A percentile compares a stretch with the other conserved stretches of the same genome.
These are phyloP conservation scores for button mushroom (Agaricus bisporus) DNA, from an alignment of 768 basidiomycete genomes.

Conservation along the genomic window DNA sequence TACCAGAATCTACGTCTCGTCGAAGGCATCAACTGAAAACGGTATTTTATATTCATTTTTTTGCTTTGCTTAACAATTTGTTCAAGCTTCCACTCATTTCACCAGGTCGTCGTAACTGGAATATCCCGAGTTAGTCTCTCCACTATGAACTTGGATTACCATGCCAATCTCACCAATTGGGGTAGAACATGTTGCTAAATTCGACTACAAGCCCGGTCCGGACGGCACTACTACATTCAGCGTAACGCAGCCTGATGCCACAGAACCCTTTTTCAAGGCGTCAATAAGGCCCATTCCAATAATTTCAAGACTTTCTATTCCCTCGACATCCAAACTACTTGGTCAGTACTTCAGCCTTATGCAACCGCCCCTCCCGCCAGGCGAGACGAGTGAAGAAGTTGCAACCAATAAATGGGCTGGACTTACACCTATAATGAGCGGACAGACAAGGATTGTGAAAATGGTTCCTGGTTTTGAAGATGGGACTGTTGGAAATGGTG, in stretches of 20 bases:
- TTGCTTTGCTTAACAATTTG: not conserved
- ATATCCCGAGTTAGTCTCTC: conserved; percentile 24
- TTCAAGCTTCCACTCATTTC: not conserved
- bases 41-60: conserved; percentile 15
- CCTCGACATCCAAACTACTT: conserved; percentile 16
- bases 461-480: conserved; percentile 6
- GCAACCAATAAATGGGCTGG: conserved; percentile 6
- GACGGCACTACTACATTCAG: conserved; percentile 19
- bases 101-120: conserved; percentile 28
- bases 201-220: conserved; percentile 17
- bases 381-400: conserved; percentile 2
- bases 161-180: not conserved
- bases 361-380: conserved; percentile 3
- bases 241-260: conserved; percentile 16
- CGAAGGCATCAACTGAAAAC: conserved; percentile 22
- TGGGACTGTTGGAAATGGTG: conserved; percentile 10
- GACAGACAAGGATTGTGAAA: not conserved
- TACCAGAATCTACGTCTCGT: conserved; percentile 29
- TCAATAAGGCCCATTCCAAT: conserved; percentile 20
- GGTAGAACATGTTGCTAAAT: conserved; percentile 25
- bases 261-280: conserved; percentile 24
- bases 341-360: conserved; percentile 1
- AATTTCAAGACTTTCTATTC: conserved; percentile 19
- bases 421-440: conserved; percentile 1
- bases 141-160: not conserved